Evolutionary conservation across 1,284 basidiomycete genomes (phyloP).

Genomic region (Neonothopanus nambi): DNA sequence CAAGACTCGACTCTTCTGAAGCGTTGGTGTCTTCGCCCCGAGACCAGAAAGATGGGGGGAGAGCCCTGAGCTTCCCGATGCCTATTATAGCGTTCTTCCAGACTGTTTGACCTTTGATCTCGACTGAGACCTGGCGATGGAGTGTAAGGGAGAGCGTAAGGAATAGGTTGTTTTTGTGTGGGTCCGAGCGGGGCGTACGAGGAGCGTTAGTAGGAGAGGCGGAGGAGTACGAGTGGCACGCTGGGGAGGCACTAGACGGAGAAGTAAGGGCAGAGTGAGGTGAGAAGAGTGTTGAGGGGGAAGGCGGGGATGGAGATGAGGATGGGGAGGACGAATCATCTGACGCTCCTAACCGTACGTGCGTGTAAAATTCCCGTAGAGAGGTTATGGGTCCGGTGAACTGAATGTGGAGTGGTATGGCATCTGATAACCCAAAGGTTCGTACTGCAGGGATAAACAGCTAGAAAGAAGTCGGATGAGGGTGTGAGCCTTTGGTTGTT

Average conservation of each 20-base stretch:
- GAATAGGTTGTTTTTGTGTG: too few relatives aligned
- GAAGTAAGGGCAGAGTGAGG: not conserved
- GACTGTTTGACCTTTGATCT: conserved; percentile 12
- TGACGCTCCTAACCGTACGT: conserved; percentile 4
- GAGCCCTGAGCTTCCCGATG: conserved; percentile 15
- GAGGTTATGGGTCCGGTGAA: conserved; percentile 13
- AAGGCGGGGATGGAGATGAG: not conserved
- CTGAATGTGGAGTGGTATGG: conserved; percentile 19
- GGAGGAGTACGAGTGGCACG: too few relatives aligned
- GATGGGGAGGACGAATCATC: not conserved
- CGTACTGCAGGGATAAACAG: conserved; percentile 18
- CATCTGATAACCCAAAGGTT: conserved; percentile 15
- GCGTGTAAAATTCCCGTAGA: conserved; percentile 1
- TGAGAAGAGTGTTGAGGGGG: not conserved
- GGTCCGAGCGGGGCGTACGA: too few relatives aligned
- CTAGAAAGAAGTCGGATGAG: not conserved
- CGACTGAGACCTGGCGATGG: conserved; percentile 19
- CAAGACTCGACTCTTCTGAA: conserved; percentile 1
- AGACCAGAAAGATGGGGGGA: conserved; percentile 16
- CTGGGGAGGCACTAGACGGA: not conserved
- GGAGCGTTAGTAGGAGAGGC: too few relatives aligned
- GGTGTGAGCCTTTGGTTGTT: not conserved
- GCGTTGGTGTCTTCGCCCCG: not conserved
- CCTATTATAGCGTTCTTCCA: conserved; percentile 17
- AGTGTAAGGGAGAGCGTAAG: conserved; percentile 14